Base-by-base conservation (phyloP, 2,329 filamentous ascomycete genomes). In the Trichoderma sp. region DNA sequence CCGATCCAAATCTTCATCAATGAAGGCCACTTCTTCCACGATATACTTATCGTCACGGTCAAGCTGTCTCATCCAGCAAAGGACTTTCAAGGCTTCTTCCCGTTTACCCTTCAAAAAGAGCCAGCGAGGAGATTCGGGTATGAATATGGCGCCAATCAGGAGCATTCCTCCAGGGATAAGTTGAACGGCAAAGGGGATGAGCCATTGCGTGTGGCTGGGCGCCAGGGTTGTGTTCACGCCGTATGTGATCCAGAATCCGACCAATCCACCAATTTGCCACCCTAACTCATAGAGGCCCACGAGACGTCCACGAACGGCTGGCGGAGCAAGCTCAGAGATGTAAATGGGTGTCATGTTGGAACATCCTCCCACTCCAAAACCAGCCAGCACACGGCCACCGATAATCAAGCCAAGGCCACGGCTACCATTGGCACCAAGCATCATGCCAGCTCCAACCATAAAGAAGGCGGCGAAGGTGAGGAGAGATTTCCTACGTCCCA, bases 21-120 rank as follows among this genome's bases (percentile, higher is more conserved):
- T 73, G 16, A 64, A 73, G 29, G 41, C 24, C 27, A 73, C 60
- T 56, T 73, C 71, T 18, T 73, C 71, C 71, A 73, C 41, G 6
- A 73, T 56, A 56, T 73, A 73, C 29, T 73, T 73, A 7, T 73
- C 71, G 2, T 64, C 60, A 2, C 29, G 71, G 11, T 64, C 60
- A 29, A 73, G 71, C 21, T 73, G 59, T 16, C 71, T 73, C 71
- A 73, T 73, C 71, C 71, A 73, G 71, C 71, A 73, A 12, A 73
- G 71, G 2, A 73, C 45, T 31, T 65, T 65, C 60, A 65, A 8
- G 14, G 71, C 71, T 9, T 64, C 71, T 11, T 73, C 71, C 6
- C 71, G 71, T 18, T 73, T 73, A 11, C 41, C 45, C 71, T 73
- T 73, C 27, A 73, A 65, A 21, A 73, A 73, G 29, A 73, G 71